These are phyloP conservation scores for Paraglomus brasilianum DNA, from an alignment of 192 early-diverging fungal genomes.

Conservation along the genomic window DNA sequence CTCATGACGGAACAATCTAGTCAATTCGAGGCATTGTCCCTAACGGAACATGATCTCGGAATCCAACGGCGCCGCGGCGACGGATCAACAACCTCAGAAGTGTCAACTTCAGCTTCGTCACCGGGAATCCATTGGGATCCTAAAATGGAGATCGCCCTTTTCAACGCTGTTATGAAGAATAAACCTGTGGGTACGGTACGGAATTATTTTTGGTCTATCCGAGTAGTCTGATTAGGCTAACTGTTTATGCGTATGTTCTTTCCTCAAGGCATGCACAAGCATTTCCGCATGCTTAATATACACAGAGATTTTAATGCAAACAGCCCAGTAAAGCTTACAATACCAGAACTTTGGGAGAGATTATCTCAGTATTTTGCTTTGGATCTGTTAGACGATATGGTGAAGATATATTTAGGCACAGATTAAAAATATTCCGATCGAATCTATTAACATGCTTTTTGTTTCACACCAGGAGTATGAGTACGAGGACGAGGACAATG, in stretches of 20 bases:
- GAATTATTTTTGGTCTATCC: too few relatives aligned
- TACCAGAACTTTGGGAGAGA: conserved; percentile 43
- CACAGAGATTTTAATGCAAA: conserved; percentile 39
- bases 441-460: not conserved
- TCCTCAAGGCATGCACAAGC: conserved; percentile 46
- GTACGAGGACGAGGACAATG: conserved; percentile 34
- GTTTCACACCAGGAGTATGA: conserved; percentile 37
- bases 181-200: conserved; percentile 47
- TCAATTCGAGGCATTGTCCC: too few relatives aligned
- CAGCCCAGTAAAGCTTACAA: conserved; percentile 36
- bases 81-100: too few relatives aligned
- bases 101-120: too few relatives aligned
- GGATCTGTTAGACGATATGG: conserved; percentile 45
- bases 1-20: too few relatives aligned
- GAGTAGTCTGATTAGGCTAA: too few relatives aligned
- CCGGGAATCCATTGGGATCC: conserved; percentile 37
- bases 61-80: too few relatives aligned
- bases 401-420: too few relatives aligned
- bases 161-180: conserved; percentile 41
- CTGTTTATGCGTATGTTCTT: not conserved
- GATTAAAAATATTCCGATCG: not conserved
- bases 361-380: conserved; percentile 40
- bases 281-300: conserved; percentile 47
- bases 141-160: conserved; percentile 43
- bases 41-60: too few relatives aligned